phyloP scores from a whole-genome alignment of 1,284 basidiomycete species.

The Volvariella volvacea region DNA sequence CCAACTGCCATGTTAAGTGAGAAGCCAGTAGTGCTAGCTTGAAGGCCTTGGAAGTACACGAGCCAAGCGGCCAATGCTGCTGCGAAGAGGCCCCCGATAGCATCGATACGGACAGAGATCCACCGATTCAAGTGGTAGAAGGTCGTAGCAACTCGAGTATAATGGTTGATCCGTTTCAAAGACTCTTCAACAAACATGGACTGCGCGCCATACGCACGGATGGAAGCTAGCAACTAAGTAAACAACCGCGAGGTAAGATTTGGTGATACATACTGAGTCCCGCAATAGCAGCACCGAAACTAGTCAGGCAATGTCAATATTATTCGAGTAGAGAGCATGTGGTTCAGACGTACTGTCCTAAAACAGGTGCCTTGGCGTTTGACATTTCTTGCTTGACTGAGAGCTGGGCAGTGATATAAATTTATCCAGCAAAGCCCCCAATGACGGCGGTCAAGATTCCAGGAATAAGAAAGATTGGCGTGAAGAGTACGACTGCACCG shows the following conservation, averaged over 20 bases:
- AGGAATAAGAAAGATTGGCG: constrained; percentile 30
- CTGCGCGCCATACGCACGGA: constrained; percentile 55
- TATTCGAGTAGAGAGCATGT: background rate
- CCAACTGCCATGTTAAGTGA: constrained; percentile 49
- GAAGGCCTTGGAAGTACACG: constrained; percentile 34
- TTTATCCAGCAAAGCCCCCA: constrained; percentile 17
- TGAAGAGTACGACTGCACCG: constrained; percentile 31
- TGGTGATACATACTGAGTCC: constrained; percentile 46
- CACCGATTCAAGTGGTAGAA: constrained; percentile 57
- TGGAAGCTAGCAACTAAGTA: constrained; percentile 36
- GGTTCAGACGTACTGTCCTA: constrained; percentile 38
- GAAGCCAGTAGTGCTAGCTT: constrained; percentile 46
- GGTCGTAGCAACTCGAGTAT: constrained; percentile 36
- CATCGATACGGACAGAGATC: constrained; percentile 48
- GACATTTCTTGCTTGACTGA: constrained; percentile 73
- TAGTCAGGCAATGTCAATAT: constrained; percentile 8
- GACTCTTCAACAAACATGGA: constrained; percentile 39
- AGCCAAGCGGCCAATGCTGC: constrained; percentile 47
- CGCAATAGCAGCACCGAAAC: constrained; percentile 59
- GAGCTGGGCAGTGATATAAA: constrained; percentile 65
- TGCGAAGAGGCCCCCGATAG: constrained; percentile 45
- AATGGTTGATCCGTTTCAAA: constrained; percentile 38
- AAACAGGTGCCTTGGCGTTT: constrained; percentile 56
- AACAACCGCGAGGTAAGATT: background rate
- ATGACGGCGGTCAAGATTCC: constrained; percentile 31